Evolutionary conservation across 2,329 filamentous ascomycete species (phyloP), one percentile per base, ranked within the genome.

Genomic region (Aureobasidium namibiae): DNA sequence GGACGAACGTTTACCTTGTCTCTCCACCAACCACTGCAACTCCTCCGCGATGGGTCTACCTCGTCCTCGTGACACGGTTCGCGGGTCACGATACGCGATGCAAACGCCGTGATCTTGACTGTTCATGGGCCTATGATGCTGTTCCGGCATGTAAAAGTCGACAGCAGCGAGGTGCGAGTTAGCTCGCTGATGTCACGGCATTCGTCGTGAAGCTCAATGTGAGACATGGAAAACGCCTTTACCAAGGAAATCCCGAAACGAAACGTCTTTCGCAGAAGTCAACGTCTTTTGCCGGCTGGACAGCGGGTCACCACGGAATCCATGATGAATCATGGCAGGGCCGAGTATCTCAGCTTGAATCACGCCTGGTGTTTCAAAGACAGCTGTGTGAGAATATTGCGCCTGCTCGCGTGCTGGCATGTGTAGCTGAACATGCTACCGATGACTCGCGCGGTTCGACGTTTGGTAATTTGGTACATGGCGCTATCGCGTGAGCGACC

Each of bases 221-320:
- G 53, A 56, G 53, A 56, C 53, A 56, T 13, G 18, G 8, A 8
- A 4, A 46, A 56, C 53, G 53, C 21, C 53, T 56, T 46, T 56
- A 46, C 41, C 39, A 38, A 16, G 18, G 53, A 46, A 45, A 1
- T 26, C 38, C 9, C 23, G 24, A 29, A 56, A 46, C 38, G 26
- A 24, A 45, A 45, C 53, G 53, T 45, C 26, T 45, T 44, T 44
- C 52, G n/a, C 52, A 34, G 39, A 56, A 44, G 13, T 31, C 24
- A 53, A 53, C 49, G 49, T 7, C 36, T 39, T 21, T 41, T 31
- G 7, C 34, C 49, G 34, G 34, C 7, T 21, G 36, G 2, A 31
- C 1, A 24, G 11, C 31, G 49, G 49, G 8, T 8, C 21, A 21
- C 2, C 24, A 34, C 39, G 26, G 29, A 26, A 44, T 11, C 16